Percentiles rank a stretch among this genome's conserved stretches.
Evolutionary conservation across 352 stramenopile genomes (phyloP).

Genomic region (Phytophthora macrochlamydospora): DNA sequence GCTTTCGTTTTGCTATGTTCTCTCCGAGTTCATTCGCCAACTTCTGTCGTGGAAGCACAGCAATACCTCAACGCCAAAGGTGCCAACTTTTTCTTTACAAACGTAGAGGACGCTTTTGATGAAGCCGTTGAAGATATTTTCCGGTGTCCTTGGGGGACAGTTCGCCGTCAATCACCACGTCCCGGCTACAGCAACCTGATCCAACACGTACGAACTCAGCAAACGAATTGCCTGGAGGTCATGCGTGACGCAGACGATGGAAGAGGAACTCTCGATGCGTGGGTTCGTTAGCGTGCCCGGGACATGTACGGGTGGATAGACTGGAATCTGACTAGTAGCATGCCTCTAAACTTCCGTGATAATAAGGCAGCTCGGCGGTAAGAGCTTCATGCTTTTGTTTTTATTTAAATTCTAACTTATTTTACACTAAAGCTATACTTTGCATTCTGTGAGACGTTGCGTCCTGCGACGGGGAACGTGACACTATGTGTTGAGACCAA

Average conservation of each 20-base stretch:
- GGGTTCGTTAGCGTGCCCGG: not conserved
- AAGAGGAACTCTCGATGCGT: not conserved
- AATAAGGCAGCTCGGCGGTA: not conserved
- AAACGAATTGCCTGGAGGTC: not conserved
- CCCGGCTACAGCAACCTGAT: not conserved
- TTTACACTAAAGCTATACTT: not conserved
- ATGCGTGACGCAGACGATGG: not conserved
- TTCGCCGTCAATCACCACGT: too few species aligned
- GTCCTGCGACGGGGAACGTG: not conserved
- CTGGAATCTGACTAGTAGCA: conserved; percentile 6
- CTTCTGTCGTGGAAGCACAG: too few species aligned
- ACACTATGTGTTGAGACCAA: conserved; percentile 2
- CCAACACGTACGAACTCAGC: not conserved
- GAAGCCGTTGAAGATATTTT: too few species aligned
- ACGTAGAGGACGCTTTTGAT: too few species aligned
- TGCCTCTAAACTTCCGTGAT: conserved; percentile 4
- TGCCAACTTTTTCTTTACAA: too few species aligned
- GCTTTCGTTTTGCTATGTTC: too few species aligned
- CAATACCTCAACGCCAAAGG: too few species aligned
- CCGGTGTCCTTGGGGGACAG: too few species aligned
- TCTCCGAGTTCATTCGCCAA: too few species aligned
- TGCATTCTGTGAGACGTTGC: not conserved
- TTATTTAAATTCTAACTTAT: not conserved
- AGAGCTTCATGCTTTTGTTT: not conserved
- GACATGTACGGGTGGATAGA: conserved; percentile 7